Evolutionary conservation across 2,329 filamentous ascomycete species (phyloP).

Genomic region (Aspergillus sergii): DNA sequence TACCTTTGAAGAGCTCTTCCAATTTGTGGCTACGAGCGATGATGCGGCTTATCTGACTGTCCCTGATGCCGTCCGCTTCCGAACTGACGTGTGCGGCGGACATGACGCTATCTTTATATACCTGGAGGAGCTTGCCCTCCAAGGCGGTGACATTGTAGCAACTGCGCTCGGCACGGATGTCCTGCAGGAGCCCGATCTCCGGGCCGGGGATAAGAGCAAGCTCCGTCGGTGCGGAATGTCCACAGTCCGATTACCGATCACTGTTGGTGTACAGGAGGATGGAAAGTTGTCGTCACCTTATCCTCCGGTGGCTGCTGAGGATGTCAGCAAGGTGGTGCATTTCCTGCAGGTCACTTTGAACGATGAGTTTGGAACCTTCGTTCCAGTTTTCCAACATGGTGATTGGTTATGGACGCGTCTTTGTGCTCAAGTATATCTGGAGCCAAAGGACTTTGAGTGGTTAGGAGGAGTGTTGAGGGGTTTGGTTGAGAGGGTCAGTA

Average conservation of each 20-base stretch:
- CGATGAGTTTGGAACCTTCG: neutral
- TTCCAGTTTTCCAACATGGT: conserved; percentile 4
- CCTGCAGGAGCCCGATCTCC: conserved; percentile 1
- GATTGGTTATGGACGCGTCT: conserved; percentile 3
- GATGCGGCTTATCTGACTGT: neutral
- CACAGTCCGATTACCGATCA: conserved; percentile 2
- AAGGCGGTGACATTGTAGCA: conserved; percentile 2
- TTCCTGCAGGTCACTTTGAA: neutral
- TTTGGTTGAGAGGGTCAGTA: neutral
- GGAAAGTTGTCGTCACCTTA: neutral
- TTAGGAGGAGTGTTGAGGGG: conserved; percentile 1
- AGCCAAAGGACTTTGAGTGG: conserved; percentile 1
- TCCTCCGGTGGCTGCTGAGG: neutral
- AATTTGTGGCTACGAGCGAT: conserved; percentile 4
- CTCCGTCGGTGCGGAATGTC: conserved; percentile 3
- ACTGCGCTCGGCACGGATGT: conserved; percentile 2
- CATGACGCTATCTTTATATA: neutral
- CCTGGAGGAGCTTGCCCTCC: neutral
- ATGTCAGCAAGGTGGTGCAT: neutral
- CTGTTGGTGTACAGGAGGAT: neutral
- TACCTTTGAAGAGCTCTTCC: conserved; percentile 1
- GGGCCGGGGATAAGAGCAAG: neutral
- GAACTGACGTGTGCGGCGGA: conserved; percentile 3
- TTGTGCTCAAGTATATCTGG: conserved; percentile 6
- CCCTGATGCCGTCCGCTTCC: neutral